Conservation (phyloP, 2,329 filamentous ascomycete species). For the Nemania sp. region DNA sequence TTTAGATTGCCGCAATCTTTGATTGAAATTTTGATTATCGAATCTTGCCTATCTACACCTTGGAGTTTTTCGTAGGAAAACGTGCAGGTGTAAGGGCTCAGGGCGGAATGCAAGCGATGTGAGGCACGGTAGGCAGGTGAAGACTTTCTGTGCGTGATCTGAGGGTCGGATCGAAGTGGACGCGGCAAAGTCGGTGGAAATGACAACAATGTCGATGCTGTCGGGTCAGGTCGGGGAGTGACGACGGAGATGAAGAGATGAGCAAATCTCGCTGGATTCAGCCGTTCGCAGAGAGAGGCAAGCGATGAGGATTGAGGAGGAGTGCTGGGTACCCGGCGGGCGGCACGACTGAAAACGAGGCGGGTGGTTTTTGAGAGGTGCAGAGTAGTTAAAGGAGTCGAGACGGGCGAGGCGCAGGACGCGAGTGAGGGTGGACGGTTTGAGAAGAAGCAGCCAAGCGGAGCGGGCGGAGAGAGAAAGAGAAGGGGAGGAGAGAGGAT, state of each 20-base stretch:
- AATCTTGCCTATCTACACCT: conserved; percentile 80
- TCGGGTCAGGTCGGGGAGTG: conserved; percentile 30
- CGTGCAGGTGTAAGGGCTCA: conserved; percentile 83
- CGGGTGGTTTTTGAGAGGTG: conserved; percentile 13
- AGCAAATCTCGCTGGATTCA: conserved; percentile 33
- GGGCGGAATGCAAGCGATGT: conserved; percentile 46
- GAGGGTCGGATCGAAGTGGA: conserved; percentile 37
- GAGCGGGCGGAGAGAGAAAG: not conserved
- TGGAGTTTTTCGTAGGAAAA: conserved; percentile 86
- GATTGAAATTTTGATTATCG: conserved; percentile 51
- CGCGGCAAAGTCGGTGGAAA: conserved; percentile 37
- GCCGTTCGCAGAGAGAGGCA: conserved; percentile 35
- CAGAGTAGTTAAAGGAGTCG: too few relatives aligned
- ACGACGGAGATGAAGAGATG: conserved; percentile 35
- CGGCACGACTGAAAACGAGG: conserved; percentile 23
- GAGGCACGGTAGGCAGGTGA: conserved; percentile 34
- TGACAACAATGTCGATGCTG: conserved; percentile 39
- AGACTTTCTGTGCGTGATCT: conserved; percentile 34
- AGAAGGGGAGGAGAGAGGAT: too few relatives aligned
- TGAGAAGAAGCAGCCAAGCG: conserved; percentile 6
- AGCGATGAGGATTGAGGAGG: conserved; percentile 32
- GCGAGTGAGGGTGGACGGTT: not conserved
- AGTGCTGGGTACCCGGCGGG: conserved; percentile 18
- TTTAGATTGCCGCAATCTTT: conserved; percentile 45
- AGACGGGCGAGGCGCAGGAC: not conserved